These are phyloP conservation scores for Carex pumila DNA, from an alignment of 176 grass and related monocot genomes.

Conservation along the genomic window DNA sequence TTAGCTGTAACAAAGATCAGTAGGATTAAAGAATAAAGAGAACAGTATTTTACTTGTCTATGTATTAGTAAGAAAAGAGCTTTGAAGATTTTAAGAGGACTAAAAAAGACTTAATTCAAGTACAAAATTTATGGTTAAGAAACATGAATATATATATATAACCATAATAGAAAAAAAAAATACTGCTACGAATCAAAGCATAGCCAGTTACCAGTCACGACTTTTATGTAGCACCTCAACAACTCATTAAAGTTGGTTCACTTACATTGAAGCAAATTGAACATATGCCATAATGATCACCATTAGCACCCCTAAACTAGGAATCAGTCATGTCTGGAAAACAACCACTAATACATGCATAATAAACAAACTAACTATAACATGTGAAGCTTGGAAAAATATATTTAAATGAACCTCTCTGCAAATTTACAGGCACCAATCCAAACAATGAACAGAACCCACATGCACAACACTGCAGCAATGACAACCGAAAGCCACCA, in stretches of 20 bases:
- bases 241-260: background rate
- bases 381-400: background rate
- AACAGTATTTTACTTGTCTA: background rate
- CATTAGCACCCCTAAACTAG: background rate
- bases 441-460: background rate
- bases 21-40: background rate
- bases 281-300: background rate
- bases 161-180: background rate
- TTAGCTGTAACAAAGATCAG: background rate
- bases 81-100: background rate
- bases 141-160: background rate
- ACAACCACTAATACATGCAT: background rate
- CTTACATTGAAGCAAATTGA: background rate
- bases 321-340: background rate
- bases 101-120: background rate
- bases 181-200: background rate
- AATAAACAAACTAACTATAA: background rate
- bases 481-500: background rate
- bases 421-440: background rate
- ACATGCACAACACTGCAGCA: background rate
- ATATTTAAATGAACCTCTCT: background rate
- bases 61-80: background rate
- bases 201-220: background rate
- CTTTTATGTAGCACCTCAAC: background rate
- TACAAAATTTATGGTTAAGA: background rate